Evolutionary conservation across 2,329 filamentous ascomycete species (phyloP).

Genomic region (Cladosporium cucumerinum): DNA sequence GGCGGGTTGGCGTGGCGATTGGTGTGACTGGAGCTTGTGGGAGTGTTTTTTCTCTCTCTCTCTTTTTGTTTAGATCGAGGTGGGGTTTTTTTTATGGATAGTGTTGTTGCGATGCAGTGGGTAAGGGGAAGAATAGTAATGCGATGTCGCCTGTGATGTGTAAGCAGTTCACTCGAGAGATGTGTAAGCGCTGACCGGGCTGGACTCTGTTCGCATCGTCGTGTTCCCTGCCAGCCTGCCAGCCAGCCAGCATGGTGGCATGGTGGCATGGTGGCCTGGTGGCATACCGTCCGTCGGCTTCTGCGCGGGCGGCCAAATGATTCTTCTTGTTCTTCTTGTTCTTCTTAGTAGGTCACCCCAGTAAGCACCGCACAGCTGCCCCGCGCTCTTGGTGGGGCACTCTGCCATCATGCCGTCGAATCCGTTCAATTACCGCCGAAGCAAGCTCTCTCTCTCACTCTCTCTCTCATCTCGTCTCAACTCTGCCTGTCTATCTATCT

Average conservation of each 20-base stretch:
- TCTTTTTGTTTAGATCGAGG: not conserved
- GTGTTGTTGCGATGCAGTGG: too few species aligned
- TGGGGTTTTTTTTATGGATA: not conserved
- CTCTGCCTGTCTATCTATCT: not conserved
- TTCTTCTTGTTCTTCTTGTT: not conserved
- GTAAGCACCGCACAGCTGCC: not conserved
- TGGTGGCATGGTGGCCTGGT: too few species aligned
- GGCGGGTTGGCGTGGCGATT: constrained; percentile 7
- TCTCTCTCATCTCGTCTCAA: too few species aligned
- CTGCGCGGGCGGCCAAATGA: constrained; percentile 1
- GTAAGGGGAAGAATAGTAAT: not conserved
- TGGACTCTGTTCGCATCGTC: not conserved
- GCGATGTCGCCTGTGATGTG: not conserved
- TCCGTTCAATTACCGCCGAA: not conserved
- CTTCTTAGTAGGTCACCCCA: too few species aligned
- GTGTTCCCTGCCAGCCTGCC: not conserved
- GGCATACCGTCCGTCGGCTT: not conserved
- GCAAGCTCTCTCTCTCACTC: too few species aligned
- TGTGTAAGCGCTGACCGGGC: constrained; percentile 2
- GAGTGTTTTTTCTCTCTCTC: too few species aligned
- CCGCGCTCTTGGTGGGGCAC: not conserved
- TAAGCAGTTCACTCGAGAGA: not conserved
- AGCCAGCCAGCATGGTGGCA: too few species aligned
- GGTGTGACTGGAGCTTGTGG: not conserved
- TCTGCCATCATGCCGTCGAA: not conserved